Conservation (phyloP, 2,329 filamentous ascomycete species). For the Cryphonectria naterciae region DNA sequence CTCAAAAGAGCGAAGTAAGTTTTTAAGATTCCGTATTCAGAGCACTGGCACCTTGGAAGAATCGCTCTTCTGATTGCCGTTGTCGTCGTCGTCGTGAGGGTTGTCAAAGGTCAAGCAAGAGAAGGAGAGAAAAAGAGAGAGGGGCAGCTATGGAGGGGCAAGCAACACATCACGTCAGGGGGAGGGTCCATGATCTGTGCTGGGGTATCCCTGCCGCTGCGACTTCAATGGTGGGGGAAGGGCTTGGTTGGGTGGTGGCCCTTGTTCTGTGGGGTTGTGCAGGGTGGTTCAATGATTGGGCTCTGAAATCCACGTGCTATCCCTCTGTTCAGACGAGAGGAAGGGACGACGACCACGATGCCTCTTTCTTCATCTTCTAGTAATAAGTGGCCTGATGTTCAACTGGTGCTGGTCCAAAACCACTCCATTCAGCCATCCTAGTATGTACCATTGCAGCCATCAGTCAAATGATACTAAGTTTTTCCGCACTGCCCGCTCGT, state of each 20-base stretch:
- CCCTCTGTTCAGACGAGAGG: not conserved
- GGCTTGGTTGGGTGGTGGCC: too few species aligned
- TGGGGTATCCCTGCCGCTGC: not conserved
- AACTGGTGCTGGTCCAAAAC: not conserved
- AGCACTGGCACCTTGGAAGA: too few species aligned
- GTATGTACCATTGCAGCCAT: not conserved
- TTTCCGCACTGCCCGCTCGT: too few species aligned
- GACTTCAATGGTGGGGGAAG: not conserved
- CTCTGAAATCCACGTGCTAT: too few species aligned
- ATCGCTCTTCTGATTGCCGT: not conserved
- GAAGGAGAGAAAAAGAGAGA: not conserved
- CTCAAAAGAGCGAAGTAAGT: too few species aligned
- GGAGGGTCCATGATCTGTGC: not conserved
- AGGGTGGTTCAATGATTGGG: too few species aligned
- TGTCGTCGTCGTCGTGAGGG: not conserved
- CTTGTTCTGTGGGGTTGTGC: not conserved
- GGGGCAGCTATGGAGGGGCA: not conserved
- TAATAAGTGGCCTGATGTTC: not conserved
- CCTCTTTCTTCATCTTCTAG: not conserved
- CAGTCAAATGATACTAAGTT: not conserved
- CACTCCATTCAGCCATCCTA: too few species aligned
- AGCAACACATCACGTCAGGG: not conserved
- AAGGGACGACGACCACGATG: not conserved
- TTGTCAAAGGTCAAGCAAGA: not conserved
- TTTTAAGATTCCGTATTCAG: too few species aligned